Conservation (phyloP, 2,329 filamentous ascomycete species). For the Beauveria caledonica region DNA sequence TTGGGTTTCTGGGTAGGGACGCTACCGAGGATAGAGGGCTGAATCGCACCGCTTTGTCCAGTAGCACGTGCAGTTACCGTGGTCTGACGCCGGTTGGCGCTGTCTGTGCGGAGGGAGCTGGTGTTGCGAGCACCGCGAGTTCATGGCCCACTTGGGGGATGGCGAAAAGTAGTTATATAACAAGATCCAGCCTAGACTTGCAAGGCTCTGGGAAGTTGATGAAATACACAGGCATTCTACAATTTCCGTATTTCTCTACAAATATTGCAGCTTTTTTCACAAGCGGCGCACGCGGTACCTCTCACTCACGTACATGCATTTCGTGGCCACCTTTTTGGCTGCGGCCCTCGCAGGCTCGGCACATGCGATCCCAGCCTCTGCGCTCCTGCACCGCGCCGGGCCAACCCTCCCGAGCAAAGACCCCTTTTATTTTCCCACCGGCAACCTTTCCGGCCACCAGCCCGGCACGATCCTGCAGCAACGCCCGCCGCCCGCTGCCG, state of each 20-base stretch:
- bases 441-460: background rate
- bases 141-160: background rate
- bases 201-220: background rate
- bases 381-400: background rate
- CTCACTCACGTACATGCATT: background rate
- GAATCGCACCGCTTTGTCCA: background rate
- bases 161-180: background rate
- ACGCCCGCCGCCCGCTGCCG: conserved; percentile 10
- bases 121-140: too few relatives aligned
- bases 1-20: too few relatives aligned
- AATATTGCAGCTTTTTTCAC: background rate
- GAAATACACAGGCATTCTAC: too few relatives aligned
- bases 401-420: conserved; percentile 21
- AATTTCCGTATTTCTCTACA: background rate
- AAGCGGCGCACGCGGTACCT: background rate
- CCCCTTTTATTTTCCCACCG: conserved; percentile 13
- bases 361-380: background rate
- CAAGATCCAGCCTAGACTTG: background rate
- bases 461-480: conserved; percentile 14
- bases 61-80: background rate
- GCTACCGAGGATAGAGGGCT: background rate
- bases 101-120: background rate
- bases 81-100: background rate
- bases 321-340: background rate
- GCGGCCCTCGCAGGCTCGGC: background rate